These are phyloP conservation scores for Sclerotiophoma versabilis DNA, from an alignment of 2,329 filamentous ascomycete genomes.

Conservation along the genomic window DNA sequence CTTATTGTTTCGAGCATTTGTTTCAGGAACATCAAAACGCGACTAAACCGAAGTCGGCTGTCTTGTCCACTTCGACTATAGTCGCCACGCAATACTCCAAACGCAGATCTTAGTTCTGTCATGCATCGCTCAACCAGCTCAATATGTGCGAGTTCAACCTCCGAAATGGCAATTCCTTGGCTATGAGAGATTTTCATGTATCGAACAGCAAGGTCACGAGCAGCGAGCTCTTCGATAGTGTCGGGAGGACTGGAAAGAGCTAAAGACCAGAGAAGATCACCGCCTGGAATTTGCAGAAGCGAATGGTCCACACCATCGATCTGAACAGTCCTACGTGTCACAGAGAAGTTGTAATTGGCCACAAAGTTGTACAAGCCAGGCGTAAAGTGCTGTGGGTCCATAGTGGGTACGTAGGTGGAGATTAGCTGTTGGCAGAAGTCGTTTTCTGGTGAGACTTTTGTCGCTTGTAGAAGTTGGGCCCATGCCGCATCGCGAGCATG, in stretches of 20 bases:
- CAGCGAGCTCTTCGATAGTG: conserved; percentile 72
- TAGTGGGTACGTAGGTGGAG: conserved; percentile 62
- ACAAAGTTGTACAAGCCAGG: conserved; percentile 70
- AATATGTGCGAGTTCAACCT: conserved; percentile 68
- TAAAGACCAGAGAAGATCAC: conserved; percentile 83
- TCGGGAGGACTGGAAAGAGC: conserved; percentile 72
- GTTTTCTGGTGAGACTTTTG: conserved; percentile 30
- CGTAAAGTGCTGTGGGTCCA: conserved; percentile 67
- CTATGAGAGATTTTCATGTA: conserved; percentile 65
- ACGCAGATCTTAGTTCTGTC: conserved; percentile 58
- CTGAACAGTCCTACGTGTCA: conserved; percentile 21
- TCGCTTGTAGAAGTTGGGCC: conserved; percentile 51
- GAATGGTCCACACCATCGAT: conserved; percentile 28
- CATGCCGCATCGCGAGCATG: conserved; percentile 73
- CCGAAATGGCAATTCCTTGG: conserved; percentile 52
- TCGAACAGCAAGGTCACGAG: conserved; percentile 73
- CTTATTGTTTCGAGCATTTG: conserved; percentile 42
- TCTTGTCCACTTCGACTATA: conserved; percentile 13
- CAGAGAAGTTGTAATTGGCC: conserved; percentile 50
- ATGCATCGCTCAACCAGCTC: conserved; percentile 77
- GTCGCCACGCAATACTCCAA: conserved; percentile 20
- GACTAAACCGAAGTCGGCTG: conserved; percentile 36
- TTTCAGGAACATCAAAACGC: conserved; percentile 47
- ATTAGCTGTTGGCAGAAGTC: conserved; percentile 43
- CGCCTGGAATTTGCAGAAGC: conserved; percentile 60